phyloP scores from a whole-genome alignment of 2,329 filamentous ascomycete species.

The Fusarium sp. region DNA sequence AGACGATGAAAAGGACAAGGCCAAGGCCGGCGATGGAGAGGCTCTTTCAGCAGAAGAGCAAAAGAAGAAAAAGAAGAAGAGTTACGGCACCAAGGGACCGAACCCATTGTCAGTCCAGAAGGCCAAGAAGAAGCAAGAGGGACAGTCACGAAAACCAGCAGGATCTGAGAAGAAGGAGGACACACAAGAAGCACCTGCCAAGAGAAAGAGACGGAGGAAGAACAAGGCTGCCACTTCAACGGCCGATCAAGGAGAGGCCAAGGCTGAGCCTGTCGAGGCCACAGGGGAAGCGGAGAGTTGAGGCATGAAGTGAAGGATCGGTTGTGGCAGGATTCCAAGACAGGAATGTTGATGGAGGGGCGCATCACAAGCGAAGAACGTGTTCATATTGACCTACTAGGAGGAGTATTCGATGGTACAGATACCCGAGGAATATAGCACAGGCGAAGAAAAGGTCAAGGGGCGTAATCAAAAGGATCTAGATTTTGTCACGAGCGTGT shows the following conservation, averaged over 20 bases:
- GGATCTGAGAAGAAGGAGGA: slow-evolving; percentile 42
- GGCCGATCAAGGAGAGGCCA: slow-evolving; percentile 23
- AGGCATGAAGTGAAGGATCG: slow-evolving; percentile 12
- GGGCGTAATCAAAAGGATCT: slow-evolving; percentile 17
- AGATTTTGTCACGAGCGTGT: slow-evolving; percentile 15
- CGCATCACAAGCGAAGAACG: slow-evolving; percentile 22
- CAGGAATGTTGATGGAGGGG: slow-evolving; percentile 35
- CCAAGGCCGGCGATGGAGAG: slow-evolving; percentile 30
- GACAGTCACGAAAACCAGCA: slow-evolving; percentile 50
- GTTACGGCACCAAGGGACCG: slow-evolving; percentile 73
- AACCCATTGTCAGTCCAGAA: slow-evolving; percentile 81
- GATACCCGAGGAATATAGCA: slow-evolving; percentile 39
- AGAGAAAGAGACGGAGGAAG: slow-evolving; percentile 50
- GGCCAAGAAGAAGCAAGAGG: slow-evolving; percentile 63
- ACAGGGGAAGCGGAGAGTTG: slow-evolving; percentile 34
- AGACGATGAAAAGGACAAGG: slow-evolving; percentile 49
- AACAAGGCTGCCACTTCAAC: slow-evolving; percentile 40
- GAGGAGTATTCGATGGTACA: slow-evolving; percentile 29
- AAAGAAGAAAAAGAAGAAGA: slow-evolving; percentile 67
- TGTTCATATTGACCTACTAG: slow-evolving; percentile 18
- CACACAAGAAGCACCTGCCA: slow-evolving; percentile 42
- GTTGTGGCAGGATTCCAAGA: slow-evolving; percentile 11
- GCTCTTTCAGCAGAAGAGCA: slow-evolving; percentile 20
- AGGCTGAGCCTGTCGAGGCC: slow-evolving; percentile 11
- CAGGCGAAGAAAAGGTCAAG: slow-evolving; percentile 11